Percentiles rank a stretch among this genome's conserved stretches.
Evolutionary conservation across 805 yeast species (phyloP).

Genomic region (Cyberlindnera euphorbiiphila): DNA sequence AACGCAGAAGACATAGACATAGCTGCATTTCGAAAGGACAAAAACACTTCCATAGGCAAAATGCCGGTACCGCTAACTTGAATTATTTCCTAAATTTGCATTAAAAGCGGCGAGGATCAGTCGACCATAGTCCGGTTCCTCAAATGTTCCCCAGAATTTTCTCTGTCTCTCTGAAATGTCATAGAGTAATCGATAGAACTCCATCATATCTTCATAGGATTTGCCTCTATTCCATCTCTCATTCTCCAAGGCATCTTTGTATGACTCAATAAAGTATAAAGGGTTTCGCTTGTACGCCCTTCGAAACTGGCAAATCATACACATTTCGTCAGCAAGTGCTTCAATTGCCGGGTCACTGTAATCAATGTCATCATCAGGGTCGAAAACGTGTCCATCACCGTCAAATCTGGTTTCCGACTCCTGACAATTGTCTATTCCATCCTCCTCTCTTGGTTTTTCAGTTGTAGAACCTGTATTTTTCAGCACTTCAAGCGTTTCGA

Average conservation of each 20-base stretch:
- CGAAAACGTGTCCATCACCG: too few species aligned
- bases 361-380: too few species aligned
- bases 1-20: too few species aligned
- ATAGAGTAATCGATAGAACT: slow-evolving; percentile 2
- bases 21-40: too few species aligned
- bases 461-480: not conserved
- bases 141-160: not conserved
- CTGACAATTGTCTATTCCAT: not conserved
- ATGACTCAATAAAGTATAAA: slow-evolving; percentile 1
- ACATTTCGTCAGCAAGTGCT: not conserved
- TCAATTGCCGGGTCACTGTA: too few species aligned
- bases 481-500: too few species aligned
- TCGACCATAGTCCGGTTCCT: too few species aligned
- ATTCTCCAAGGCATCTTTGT: slow-evolving; percentile 1
- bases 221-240: not conserved
- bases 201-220: not conserved
- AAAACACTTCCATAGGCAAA: too few species aligned
- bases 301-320: slow-evolving; percentile 5
- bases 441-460: not conserved
- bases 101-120: too few species aligned
- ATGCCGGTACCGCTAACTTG: too few species aligned
- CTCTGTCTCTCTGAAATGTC: not conserved
- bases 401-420: too few species aligned
- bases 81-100: too few species aligned
- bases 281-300: not conserved